Evolutionary conservation across 345 rosid species (phyloP).

Genomic region (Citrus medica): DNA sequence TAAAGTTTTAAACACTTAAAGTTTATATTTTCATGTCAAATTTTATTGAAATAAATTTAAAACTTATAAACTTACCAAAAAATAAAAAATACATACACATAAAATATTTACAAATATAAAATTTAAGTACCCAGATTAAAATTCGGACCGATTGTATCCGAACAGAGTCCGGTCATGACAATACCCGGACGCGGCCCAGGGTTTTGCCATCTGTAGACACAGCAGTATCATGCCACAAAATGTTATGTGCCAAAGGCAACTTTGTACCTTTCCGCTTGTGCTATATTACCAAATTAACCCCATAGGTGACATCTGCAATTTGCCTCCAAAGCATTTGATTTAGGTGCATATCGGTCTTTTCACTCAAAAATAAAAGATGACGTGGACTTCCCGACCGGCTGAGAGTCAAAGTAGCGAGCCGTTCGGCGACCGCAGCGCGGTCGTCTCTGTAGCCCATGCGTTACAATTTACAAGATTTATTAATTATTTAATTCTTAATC

Average conservation of each 20-base stretch:
- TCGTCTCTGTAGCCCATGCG: constrained; percentile 51
- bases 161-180: too few species aligned
- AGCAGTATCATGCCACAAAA: background rate
- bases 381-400: constrained; percentile 40
- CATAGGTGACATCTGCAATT: background rate
- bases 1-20: too few species aligned
- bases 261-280: too few species aligned
- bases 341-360: background rate
- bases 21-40: too few species aligned
- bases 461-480: constrained; percentile 57
- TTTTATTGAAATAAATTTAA: too few species aligned
- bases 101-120: too few species aligned
- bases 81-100: too few species aligned
- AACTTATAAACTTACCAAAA: too few species aligned
- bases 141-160: too few species aligned
- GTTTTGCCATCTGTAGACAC: too few species aligned
- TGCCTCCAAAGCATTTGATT: background rate
- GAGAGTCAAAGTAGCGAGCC: constrained; percentile 61
- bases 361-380: constrained; percentile 13
- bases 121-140: too few species aligned
- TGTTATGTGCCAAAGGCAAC: background rate
- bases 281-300: background rate
- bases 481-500: background rate
- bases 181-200: too few species aligned
- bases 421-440: constrained; percentile 85